Evolutionary conservation across 805 yeast genomes (phyloP), one percentile per base, ranked within the genome.

Genomic region (Yarrowia yakushimensis): DNA sequence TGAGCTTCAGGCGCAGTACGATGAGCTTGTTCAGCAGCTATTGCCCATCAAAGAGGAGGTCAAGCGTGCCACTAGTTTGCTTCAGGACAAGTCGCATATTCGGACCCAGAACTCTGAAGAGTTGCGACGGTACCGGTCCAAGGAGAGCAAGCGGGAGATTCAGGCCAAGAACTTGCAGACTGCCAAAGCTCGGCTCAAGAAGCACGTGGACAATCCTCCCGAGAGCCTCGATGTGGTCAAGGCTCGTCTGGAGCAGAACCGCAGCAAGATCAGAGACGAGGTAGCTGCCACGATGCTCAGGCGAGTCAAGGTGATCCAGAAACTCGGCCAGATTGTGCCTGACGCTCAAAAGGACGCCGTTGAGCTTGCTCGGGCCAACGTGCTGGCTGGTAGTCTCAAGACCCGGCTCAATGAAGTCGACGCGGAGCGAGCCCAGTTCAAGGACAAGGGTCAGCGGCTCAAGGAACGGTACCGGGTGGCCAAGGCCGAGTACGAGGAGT

Each of bases 1-100:
- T 22, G 52, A 67, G 18, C 64, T 71, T 13, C 63, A 67, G n/a
- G 67, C 65, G 12, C 45, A 63, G 1, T 48, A 63, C 27, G 48
- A 27, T 6, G 66, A 66, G 55, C 54, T 63, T 7, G 3, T 10
- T 4, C 11, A 17, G 25, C 52, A 27, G 1, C 8, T 45, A 13
- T 12, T 13, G 10, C 33, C 27, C 9, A 2, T 45, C 18, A 15
- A 5, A 2, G 52, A 30, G 25, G 18, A 45, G 18, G 9, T 13
- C 25, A 9, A 13, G 27, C 18, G n/a, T 4, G 52, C 36, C 12
- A 20, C 28, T 13, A 20, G 36, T 4, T n/a, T 30, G 15, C 15
- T 18, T 6, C 23, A 23, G 13, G 43, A 31, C 22, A 41, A 41
- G 37, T 10, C 10, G 4, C 34, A 42, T 10, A 4, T 18, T 22